Evolutionary conservation across 2,329 filamentous ascomycete genomes (phyloP), one percentile per base, ranked within the genome.

Genomic region (Aspergillus spinulosporus): DNA sequence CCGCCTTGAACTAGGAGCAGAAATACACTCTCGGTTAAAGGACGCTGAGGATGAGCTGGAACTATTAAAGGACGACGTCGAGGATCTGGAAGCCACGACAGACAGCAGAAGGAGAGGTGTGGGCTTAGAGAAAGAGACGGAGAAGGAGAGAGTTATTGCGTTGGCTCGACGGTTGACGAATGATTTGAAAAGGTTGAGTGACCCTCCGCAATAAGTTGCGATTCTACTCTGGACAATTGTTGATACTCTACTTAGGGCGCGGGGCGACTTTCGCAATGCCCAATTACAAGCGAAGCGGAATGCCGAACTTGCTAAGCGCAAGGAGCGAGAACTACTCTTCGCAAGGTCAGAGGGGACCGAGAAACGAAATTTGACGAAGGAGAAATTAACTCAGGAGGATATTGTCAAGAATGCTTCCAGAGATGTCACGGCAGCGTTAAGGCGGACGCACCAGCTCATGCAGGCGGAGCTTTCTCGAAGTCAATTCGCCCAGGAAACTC

Each of bases 391-490:
- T 21, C 85, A 91, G 64, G 86, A 89, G 70, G 87, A 94, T 61
- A 81, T 90, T 62, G 82, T 87, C 42, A 80, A 91, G 11, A 85
- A 86, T 59, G 89, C 93, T 0, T 90, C 89, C 32, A 86, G 82
- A 63, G 90, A 95, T 77, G 89, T 97, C 52, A 97, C 93, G 2
- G 80, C 86, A 48, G 89, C 92, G 1, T 82, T 99, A 51, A 84
- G 91, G 59, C 83, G 92, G 59, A 95, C 93, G 5, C 92, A 97
- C 74, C 85, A 89, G 60, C 82, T 96, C 67, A 92, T 97, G 78
- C 86, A 90, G 61, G 82, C 85, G 3, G 92, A 97, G 78, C 84
- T 99, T 5, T 85, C 88, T 46, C 87, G 91, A 58, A 95, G 90
- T 63, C 87, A 90, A 66, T 97, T 96, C 70, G 93, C 93, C 14